A percentile compares a stretch with the other conserved stretches of the same genome.
Conservation (phyloP, 2,329 filamentous ascomycete genomes). For the Aspergillus sp. region DNA sequence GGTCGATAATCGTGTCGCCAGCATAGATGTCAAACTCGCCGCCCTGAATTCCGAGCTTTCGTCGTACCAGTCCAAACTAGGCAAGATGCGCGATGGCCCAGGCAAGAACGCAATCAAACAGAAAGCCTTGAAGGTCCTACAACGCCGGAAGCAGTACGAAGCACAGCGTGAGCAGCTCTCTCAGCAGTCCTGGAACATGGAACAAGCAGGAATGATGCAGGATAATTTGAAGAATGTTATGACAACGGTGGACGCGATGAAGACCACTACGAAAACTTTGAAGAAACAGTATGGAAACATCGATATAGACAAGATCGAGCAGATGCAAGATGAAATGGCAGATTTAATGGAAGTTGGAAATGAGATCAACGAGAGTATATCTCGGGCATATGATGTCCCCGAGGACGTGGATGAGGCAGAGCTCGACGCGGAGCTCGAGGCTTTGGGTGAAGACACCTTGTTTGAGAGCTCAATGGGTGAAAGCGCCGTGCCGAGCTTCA, state of each 20-base stretch:
- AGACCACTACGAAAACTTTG: conserved; percentile 91
- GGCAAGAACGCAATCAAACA: conserved; percentile 91
- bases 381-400: conserved; percentile 86
- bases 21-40: conserved; percentile 91
- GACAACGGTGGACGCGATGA: conserved; percentile 97
- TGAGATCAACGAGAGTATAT: conserved; percentile 94
- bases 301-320: conserved; percentile 95
- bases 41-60: conserved; percentile 87
- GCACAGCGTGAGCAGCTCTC: conserved; percentile 90
- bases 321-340: conserved; percentile 98
- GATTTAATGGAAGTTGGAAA: conserved; percentile 97
- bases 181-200: conserved; percentile 97
- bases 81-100: conserved; percentile 92
- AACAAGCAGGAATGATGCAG: conserved; percentile 97
- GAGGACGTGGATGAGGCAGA: conserved; percentile 97
- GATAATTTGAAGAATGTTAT: conserved; percentile 98
- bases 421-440: conserved; percentile 93
- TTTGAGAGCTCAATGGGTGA: conserved; percentile 67
- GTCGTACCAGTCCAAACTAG: conserved; percentile 81
- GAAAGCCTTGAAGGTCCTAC: conserved; percentile 90
- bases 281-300: conserved; percentile 95
- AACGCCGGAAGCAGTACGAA: conserved; percentile 93
- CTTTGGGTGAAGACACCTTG: conserved; percentile 90
- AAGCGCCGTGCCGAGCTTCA: conserved; percentile 73
- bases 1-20: conserved; percentile 78